These are phyloP conservation scores for Hypoxylon sp. DNA, from an alignment of 2,329 filamentous ascomycete species.

Conservation along the genomic window DNA sequence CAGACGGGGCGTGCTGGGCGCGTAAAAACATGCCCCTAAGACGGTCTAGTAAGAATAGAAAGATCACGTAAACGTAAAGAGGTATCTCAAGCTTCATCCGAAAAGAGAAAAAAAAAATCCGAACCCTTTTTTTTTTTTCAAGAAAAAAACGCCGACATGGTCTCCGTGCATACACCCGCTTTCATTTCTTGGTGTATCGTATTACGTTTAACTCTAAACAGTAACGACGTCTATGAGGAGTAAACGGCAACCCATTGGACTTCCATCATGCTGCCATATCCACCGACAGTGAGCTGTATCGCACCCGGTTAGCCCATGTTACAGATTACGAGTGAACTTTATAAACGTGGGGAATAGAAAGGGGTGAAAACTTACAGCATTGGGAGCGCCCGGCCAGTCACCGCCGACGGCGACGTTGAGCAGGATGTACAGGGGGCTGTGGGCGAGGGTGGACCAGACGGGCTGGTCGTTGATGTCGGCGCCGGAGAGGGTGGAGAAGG, in stretches of 20 bases:
- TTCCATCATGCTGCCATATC: constrained; percentile 47
- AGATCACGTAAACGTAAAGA: constrained; percentile 34
- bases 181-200: constrained; percentile 29
- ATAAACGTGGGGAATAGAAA: neutral
- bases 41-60: constrained; percentile 16
- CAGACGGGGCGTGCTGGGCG: constrained; percentile 5
- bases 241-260: constrained; percentile 45
- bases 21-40: constrained; percentile 17
- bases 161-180: constrained; percentile 31
- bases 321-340: neutral
- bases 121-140: constrained; percentile 27
- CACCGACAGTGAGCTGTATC: constrained; percentile 38
- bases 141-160: constrained; percentile 41
- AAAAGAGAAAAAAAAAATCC: no score
- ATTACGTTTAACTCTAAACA: constrained; percentile 5
- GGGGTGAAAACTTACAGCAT: constrained; percentile 39
- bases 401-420: constrained; percentile 65
- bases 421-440: constrained; percentile 60
- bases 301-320: constrained; percentile 21
- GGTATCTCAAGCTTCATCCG: constrained; percentile 41
- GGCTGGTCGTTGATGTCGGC: constrained; percentile 53
- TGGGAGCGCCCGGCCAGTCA: constrained; percentile 51
- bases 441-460: constrained; percentile 59
- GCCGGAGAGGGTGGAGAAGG: constrained; percentile 55
- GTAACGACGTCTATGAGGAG: constrained; percentile 36